phyloP scores from a whole-genome alignment of 371 early-diverging fungal species.

The Phascolomyces articulosus region DNA sequence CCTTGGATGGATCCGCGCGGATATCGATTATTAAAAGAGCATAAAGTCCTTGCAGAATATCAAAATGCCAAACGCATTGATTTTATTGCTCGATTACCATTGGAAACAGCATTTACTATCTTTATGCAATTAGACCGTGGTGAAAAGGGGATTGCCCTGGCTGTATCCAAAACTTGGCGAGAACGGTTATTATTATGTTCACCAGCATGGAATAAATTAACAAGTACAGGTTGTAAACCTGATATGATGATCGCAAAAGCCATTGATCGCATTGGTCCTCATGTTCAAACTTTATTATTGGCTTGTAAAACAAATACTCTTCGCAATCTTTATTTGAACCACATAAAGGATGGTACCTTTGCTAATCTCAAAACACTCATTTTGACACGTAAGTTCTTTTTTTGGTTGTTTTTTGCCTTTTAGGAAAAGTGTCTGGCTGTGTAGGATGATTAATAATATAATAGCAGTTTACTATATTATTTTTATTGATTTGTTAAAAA shows the following conservation, averaged over 20 bases:
- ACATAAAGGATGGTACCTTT: slow-evolving; percentile 1
- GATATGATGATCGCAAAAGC: background rate
- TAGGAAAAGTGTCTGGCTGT: too few relatives aligned
- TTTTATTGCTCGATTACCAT: background rate
- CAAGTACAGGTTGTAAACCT: background rate
- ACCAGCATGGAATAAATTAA: background rate
- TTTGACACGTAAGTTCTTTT: background rate
- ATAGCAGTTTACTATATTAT: too few relatives aligned
- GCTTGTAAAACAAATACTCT: background rate
- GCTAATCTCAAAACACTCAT: background rate
- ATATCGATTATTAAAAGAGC: background rate
- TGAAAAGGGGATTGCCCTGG: background rate
- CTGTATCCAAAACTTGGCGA: background rate
- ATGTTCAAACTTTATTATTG: background rate
- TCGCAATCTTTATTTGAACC: background rate
- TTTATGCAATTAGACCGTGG: slow-evolving; percentile 2
- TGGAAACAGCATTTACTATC: background rate
- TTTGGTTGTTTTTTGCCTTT: background rate
- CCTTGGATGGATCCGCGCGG: background rate
- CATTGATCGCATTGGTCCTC: background rate
- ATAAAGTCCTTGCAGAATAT: background rate
- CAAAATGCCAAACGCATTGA: background rate
- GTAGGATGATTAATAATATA: too few relatives aligned
- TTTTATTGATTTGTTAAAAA: background rate
- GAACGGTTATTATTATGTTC: background rate